Percentiles rank a stretch among this genome's conserved stretches.
Evolutionary conservation across 306 rosid genomes (phyloP).

Genomic region (Herpetospermum pedunculosum): DNA sequence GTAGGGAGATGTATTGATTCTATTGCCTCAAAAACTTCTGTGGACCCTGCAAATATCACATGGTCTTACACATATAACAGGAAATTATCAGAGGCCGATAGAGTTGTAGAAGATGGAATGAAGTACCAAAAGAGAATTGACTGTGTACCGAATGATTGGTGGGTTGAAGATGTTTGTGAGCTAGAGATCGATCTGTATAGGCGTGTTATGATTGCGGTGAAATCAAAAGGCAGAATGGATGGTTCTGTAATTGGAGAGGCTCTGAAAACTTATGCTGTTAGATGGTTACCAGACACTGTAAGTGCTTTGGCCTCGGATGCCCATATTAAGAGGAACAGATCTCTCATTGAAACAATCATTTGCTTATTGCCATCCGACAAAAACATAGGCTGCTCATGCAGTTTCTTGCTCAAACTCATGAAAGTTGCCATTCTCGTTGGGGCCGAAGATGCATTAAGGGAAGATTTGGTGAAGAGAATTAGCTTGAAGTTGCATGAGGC

Average conservation of each 20-base stretch:
- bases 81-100: slow-evolving; percentile 48
- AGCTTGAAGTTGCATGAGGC: slow-evolving; percentile 71
- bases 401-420: slow-evolving; percentile 75
- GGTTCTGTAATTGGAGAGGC: slow-evolving; percentile 88
- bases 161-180: slow-evolving; percentile 98
- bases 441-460: slow-evolving; percentile 47
- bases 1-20: slow-evolving; percentile 93
- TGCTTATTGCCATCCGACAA: slow-evolving; percentile 68
- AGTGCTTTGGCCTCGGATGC: slow-evolving; percentile 72
- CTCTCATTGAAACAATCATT: slow-evolving; percentile 74
- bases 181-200: slow-evolving; percentile 83
- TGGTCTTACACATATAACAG: slow-evolving; percentile 93
- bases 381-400: slow-evolving; percentile 55
- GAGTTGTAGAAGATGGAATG: slow-evolving; percentile 43
- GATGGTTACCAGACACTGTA: slow-evolving; percentile 90
- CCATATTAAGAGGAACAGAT: slow-evolving; percentile 55
- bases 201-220: slow-evolving; percentile 67
- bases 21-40: slow-evolving; percentile 84
- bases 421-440: slow-evolving; percentile 79
- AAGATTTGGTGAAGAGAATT: slow-evolving; percentile 48
- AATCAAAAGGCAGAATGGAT: slow-evolving; percentile 96
- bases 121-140: slow-evolving; percentile 37
- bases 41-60: slow-evolving; percentile 60
- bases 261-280: slow-evolving; percentile 60
- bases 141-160: slow-evolving; percentile 84